phyloP scores from a whole-genome alignment of 106 monocot genomes.

The Narthecium ossifragum region DNA sequence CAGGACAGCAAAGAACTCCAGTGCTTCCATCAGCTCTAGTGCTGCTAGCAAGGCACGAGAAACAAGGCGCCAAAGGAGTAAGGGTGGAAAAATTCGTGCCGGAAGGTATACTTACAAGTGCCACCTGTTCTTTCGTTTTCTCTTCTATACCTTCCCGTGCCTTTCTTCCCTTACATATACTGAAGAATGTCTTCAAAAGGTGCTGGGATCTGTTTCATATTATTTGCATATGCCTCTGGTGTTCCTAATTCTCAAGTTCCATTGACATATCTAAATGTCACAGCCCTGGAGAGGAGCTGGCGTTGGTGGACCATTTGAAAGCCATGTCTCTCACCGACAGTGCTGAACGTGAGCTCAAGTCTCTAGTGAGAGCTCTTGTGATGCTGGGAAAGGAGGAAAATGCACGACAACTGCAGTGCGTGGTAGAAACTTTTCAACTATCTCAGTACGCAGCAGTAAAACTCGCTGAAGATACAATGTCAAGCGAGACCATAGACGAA shows the following conservation, averaged over 20 bases:
- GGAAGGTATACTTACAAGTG: slow-evolving; percentile 51
- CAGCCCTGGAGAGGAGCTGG: slow-evolving; percentile 91
- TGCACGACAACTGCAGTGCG: slow-evolving; percentile 60
- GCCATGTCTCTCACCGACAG: slow-evolving; percentile 44
- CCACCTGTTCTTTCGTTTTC: not conserved
- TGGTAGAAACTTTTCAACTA: slow-evolving; percentile 44
- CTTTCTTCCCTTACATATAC: no score
- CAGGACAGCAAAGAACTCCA: slow-evolving; percentile 55
- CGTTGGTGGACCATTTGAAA: slow-evolving; percentile 79
- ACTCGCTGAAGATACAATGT: slow-evolving; percentile 64
- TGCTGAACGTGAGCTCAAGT: slow-evolving; percentile 52
- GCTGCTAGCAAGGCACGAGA: slow-evolving; percentile 46
- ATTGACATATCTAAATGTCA: slow-evolving; percentile 6
- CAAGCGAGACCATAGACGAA: slow-evolving; percentile 53
- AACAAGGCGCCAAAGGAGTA: slow-evolving; percentile 45
- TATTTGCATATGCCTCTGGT: not conserved
- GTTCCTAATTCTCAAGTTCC: not conserved
- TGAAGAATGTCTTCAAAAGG: not conserved
- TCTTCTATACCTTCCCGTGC: no score
- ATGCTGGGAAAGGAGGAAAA: slow-evolving; percentile 58
- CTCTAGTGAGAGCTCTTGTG: slow-evolving; percentile 41
- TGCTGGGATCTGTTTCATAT: not conserved
- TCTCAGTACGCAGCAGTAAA: slow-evolving; percentile 69
- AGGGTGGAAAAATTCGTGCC: slow-evolving; percentile 85
- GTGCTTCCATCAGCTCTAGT: slow-evolving; percentile 53